phyloP scores from a whole-genome alignment of 768 basidiomycete genomes.

The Porphyrellus cyaneotinctus region DNA sequence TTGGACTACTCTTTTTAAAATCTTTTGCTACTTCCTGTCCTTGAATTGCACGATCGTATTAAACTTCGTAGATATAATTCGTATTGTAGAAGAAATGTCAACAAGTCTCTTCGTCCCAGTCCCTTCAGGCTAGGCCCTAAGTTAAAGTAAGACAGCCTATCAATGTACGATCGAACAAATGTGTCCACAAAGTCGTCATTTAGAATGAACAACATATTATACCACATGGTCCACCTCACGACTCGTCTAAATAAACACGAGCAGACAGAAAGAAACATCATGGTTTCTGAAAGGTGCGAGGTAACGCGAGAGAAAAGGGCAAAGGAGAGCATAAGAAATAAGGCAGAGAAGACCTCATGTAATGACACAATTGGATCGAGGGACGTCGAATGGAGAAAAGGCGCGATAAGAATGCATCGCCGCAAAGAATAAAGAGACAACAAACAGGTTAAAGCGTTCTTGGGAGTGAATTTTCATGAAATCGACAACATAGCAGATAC shows the following conservation, averaged over 20 bases:
- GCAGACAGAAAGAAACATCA: background rate
- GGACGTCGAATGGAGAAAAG: background rate
- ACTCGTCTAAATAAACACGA: background rate
- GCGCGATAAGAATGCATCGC: conserved; percentile 6
- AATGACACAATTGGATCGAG: background rate
- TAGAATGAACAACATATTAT: conserved; percentile 3
- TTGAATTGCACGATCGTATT: background rate
- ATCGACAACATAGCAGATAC: conserved; percentile 12
- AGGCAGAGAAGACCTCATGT: background rate
- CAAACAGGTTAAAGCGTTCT: conserved; percentile 5
- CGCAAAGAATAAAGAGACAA: conserved; percentile 5
- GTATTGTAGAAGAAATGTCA: background rate
- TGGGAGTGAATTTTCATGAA: background rate
- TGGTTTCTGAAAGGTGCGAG: background rate
- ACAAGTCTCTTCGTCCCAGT: background rate
- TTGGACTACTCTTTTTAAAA: background rate
- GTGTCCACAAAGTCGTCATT: background rate
- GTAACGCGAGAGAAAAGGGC: conserved; percentile 6
- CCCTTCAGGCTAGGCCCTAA: no score
- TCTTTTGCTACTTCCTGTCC: background rate
- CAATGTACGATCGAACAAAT: background rate
- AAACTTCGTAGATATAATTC: background rate
- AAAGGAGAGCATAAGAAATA: conserved; percentile 1
- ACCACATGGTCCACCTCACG: conserved; percentile 6
- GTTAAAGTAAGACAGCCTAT: background rate